A percentile compares a stretch with the other conserved stretches of the same genome.
Evolutionary conservation across 345 rosid species (phyloP).

Genomic region (Eucalyptus microcorys): DNA sequence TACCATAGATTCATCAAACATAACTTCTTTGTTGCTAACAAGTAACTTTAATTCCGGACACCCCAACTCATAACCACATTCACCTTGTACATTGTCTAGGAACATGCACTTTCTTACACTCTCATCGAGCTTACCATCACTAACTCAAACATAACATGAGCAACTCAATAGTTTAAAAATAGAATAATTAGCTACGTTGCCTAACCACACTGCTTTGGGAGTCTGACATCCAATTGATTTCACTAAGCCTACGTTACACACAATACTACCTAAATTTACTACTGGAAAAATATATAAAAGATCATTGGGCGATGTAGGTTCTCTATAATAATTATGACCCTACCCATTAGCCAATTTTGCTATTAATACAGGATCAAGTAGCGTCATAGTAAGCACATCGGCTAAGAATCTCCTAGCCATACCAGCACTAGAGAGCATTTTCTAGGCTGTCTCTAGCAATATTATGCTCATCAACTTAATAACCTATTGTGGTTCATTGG

Average conservation of each 20-base stretch:
- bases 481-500: background rate
- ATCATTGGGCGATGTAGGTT: background rate
- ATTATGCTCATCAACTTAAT: background rate
- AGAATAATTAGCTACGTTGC: background rate
- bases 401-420: background rate
- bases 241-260: background rate
- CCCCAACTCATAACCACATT: background rate
- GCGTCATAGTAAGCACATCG: background rate
- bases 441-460: background rate
- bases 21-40: background rate
- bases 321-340: background rate
- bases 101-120: background rate
- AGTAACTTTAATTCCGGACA: background rate
- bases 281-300: too few species aligned
- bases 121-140: background rate
- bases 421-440: background rate
- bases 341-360: background rate
- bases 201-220: background rate
- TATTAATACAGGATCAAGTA: background rate
- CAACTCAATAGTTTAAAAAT: too few species aligned
- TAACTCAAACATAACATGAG: too few species aligned
- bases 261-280: background rate
- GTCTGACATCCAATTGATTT: background rate
- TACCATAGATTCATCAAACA: too few species aligned
- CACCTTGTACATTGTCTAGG: background rate